These are phyloP conservation scores for Kluyveromyces siamensis DNA, from an alignment of 805 yeast genomes.

Conservation along the genomic window DNA sequence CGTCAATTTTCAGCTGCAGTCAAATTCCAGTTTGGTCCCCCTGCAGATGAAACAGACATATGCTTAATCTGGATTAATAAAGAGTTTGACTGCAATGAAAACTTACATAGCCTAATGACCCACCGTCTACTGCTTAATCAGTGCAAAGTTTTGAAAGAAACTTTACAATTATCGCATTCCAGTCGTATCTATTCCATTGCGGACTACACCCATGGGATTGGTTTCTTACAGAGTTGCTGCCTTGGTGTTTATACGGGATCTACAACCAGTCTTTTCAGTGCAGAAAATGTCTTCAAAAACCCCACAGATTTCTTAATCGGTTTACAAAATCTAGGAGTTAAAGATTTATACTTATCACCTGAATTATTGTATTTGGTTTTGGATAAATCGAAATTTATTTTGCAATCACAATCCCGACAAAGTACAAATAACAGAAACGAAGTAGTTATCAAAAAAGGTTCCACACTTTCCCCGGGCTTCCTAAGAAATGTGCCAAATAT, in stretches of 20 bases:
- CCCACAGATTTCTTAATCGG: conserved; percentile 66
- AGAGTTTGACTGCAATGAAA: conserved; percentile 14
- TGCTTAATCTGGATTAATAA: conserved; percentile 25
- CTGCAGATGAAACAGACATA: conserved; percentile 26
- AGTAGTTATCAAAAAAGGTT: conserved; percentile 6
- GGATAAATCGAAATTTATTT: conserved; percentile 46
- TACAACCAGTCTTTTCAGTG: conserved; percentile 71
- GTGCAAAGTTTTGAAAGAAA: conserved; percentile 86
- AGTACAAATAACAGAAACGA: conserved; percentile 2
- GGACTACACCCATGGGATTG: conserved; percentile 75
- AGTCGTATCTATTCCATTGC: conserved; percentile 80
- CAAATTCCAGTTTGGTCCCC: conserved; percentile 12
- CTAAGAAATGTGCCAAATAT: conserved; percentile 64
- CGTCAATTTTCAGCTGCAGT: conserved; percentile 13
- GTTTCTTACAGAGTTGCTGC: conserved; percentile 77
- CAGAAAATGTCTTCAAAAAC: conserved; percentile 64
- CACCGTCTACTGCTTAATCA: conserved; percentile 62
- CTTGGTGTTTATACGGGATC: conserved; percentile 84
- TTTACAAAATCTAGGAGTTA: conserved; percentile 67
- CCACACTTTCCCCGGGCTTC: conserved; percentile 14
- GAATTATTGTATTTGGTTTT: conserved; percentile 76
- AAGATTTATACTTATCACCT: conserved; percentile 76
- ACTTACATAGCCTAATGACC: conserved; percentile 30
- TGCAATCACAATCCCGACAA: conserved; percentile 5
- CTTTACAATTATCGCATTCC: conserved; percentile 69